Conservation (phyloP, 805 yeast species). For the Pichia sporocuriosa region DNA sequence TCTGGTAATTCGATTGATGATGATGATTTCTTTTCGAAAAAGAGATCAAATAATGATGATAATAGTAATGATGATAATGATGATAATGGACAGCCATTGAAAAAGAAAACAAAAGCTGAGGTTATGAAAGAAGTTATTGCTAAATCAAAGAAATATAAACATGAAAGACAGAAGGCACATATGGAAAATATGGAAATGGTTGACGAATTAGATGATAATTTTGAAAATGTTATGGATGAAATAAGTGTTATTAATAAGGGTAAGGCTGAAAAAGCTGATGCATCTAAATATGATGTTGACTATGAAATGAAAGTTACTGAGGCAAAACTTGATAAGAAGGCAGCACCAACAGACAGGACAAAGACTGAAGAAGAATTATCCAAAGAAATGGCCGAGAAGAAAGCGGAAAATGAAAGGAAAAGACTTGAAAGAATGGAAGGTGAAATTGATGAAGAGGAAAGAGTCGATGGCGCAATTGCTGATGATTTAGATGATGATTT, state of each 20-base stretch:
- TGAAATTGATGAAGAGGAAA: constrained; percentile 30
- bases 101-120: constrained; percentile 73
- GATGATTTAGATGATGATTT: constrained; percentile 67
- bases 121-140: constrained; percentile 84
- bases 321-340: constrained; percentile 62
- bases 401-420: constrained; percentile 58
- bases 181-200: constrained; percentile 54
- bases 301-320: constrained; percentile 65
- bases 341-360: constrained; percentile 77
- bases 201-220: constrained; percentile 64
- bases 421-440: constrained; percentile 74
- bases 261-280: constrained; percentile 25
- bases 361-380: constrained; percentile 68
- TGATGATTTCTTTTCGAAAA: constrained; percentile 30
- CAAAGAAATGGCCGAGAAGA: constrained; percentile 53
- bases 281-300: constrained; percentile 38
- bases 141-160: constrained; percentile 70
- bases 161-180: constrained; percentile 64
- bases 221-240: constrained; percentile 54
- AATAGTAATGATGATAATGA: constrained; percentile 23
- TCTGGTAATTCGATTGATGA: constrained; percentile 31
- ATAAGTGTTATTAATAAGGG: constrained; percentile 24
- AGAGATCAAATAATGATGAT: constrained; percentile 22
- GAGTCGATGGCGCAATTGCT: constrained; percentile 41
- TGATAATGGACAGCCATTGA: constrained; percentile 35